Evolutionary conservation across 352 stramenopile genomes (phyloP), one percentile per base, ranked within the genome.

Genomic region (Pythium brassicae): DNA sequence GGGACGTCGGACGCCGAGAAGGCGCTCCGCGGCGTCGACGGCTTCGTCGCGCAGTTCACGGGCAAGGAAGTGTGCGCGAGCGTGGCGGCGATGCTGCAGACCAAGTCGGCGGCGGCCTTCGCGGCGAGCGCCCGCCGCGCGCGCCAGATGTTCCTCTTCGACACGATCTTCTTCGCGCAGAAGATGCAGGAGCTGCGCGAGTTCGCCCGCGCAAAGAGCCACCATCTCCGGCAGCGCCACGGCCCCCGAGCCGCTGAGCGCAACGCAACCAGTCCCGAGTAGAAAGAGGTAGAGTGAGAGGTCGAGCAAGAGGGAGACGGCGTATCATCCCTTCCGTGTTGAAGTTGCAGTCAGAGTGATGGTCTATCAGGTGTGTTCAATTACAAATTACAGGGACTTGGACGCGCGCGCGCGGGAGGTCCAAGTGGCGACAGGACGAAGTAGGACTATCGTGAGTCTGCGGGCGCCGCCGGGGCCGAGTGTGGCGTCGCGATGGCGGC

Each of bases 141-240:
- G 2, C 63, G 69, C 40, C 72, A 86, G 57, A 76, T 83, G 55
- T 87, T 85, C 56, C 74, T 83, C 47, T 76, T 71, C 37, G 71
- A 90, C 65, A 80, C 71, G 26, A 66, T 81, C 45, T 86, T 87
- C 57, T 88, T 90, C 47, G 65, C 67, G 15, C 62, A 69, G 4
- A 74, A 72, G 12, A 88, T 88, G 76, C 53, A 66, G 35, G 56
- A 77, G 48, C 59, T 89, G 25, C 72, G 69, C 9, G 59, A 68
- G 25, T 72, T 69, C 23, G 66, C 68, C 0, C 71, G 69, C 5
- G 60, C 55, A 20, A 59, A 74, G 27, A 61, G 55, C 27, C 55
- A n/a, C n/a, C n/a, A n/a, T n/a, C n/a, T n/a, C n/a, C n/a, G n/a
- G n/a, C n/a, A n/a, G n/a, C n/a, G n/a, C n/a, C n/a, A n/a, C n/a